Base-by-base conservation (phyloP, 768 basidiomycete species). In the Naganishia randhawae region DNA sequence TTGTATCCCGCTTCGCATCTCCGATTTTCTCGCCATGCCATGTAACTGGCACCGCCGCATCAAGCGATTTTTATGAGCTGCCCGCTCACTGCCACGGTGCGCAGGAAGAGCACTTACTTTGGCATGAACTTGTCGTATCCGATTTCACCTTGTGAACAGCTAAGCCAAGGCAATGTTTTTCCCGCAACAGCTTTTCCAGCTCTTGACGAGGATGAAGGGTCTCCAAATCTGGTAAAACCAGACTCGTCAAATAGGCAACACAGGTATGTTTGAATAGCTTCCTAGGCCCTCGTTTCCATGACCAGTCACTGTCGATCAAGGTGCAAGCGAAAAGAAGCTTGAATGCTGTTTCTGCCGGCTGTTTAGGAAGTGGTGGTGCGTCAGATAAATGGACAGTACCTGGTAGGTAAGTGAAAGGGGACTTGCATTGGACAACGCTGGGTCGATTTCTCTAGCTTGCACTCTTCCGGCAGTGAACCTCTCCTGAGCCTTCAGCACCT, bases 181-280 rank as follows among this genome's bases (percentile, higher is more conserved):
- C 39, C 7, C 57, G 57, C 33, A 42, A 11, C 13, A 22, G 37
- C 16, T 29, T 19, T 29, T 61, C 57, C 57, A 61, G 39, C 7
- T 13, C 35, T 41, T 61, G 57, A n/a, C 57, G 57, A 61, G 57
- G 57, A 61, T 61, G 57, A 14, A 41, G n/a, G 39, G 11, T 61
- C 14, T 61, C 25, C 22, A 61, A 29, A 19, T 61, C 37, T 10
- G 57, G 57, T 22, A 61, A 22, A 39, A 2, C 11, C 1, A 61
- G 10, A 41, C 37, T 13, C 6, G 25, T 3, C 22, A 61, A 14
- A 3, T n/a, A 13, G 16, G 35, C n/a, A 14, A 11, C 29, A 25
- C 57, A 61, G 35, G 14, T n/a, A 29, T 25, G n/a, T 13, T 61
- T 39, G 27, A 61, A 61, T 8, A 61, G 5, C 25, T 14, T 42